These are phyloP conservation scores for Trichosanthes cucumerina DNA, from an alignment of 306 rosid species.

Conservation along the genomic window DNA sequence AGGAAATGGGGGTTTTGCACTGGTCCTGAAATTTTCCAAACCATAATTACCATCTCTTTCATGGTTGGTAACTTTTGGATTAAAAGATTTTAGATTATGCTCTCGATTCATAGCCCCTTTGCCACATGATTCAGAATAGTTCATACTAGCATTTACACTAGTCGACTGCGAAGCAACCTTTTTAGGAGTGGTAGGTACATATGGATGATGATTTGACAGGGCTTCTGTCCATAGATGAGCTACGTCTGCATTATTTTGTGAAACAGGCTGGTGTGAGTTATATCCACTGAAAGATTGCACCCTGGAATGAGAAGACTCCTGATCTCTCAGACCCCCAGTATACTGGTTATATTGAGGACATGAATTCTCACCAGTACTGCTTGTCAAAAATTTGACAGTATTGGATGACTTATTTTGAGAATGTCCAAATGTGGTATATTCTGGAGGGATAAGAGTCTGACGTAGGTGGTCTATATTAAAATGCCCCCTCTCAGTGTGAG, in stretches of 20 bases:
- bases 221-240: conserved; percentile 53
- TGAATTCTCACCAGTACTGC: conserved; percentile 34
- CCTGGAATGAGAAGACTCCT: conserved; percentile 32
- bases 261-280: conserved; percentile 39
- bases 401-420: conserved; percentile 49
- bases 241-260: conserved; percentile 43
- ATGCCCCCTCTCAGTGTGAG: conserved; percentile 36
- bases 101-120: conserved; percentile 33
- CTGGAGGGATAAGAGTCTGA: conserved; percentile 34
- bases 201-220: conserved; percentile 31
- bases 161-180: conserved; percentile 45
- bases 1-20: conserved; percentile 44
- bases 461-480: conserved; percentile 25
- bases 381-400: conserved; percentile 41
- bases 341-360: conserved; percentile 46
- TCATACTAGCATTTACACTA: background rate
- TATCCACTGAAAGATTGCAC: conserved; percentile 44
- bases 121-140: conserved; percentile 27
- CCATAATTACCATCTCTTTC: conserved; percentile 44
- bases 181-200: conserved; percentile 33
- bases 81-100: conserved; percentile 28
- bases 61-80: conserved; percentile 36
- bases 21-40: conserved; percentile 43
- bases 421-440: conserved; percentile 34
- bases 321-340: conserved; percentile 37